Conservation (phyloP, 23 red algal genomes). For the Porphyridium purpureum region DNA sequence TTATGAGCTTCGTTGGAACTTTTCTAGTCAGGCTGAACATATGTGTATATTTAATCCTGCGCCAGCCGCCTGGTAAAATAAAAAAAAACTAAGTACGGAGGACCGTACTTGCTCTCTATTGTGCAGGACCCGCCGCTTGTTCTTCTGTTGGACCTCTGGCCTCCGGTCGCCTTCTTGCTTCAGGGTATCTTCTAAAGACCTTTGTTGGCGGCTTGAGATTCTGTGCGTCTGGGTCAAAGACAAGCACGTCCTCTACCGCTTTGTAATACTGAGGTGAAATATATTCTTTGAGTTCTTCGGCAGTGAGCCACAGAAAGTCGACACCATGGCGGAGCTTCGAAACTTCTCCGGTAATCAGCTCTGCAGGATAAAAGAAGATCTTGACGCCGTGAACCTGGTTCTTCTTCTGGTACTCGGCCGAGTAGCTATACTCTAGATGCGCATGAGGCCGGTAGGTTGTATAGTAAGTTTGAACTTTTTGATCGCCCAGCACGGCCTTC, state of each 20-base stretch:
- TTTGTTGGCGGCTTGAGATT: too few species aligned
- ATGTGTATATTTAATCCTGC: too few species aligned
- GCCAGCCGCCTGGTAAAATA: too few species aligned
- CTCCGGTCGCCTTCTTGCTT: too few species aligned
- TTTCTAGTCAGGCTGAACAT: too few species aligned
- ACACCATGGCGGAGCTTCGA: conserved; percentile 1
- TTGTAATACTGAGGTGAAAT: conserved; percentile 6
- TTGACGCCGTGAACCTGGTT: conserved; percentile 68
- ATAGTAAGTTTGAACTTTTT: conserved; percentile 12
- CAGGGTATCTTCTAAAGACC: too few species aligned
- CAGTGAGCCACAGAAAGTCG: conserved; percentile 14
- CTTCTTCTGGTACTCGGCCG: conserved; percentile 29
- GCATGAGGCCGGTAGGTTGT: conserved; percentile 22
- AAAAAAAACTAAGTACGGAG: too few species aligned
- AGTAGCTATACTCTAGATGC: conserved; percentile 71
- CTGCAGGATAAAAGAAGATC: conserved; percentile 65
- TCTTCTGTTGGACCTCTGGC: too few species aligned
- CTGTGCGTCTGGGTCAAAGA: too few species aligned
- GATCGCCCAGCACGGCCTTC: conserved; percentile 15
- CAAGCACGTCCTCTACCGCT: background rate
- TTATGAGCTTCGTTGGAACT: too few species aligned
- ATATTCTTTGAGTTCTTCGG: conserved; percentile 4
- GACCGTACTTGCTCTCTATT: too few species aligned
- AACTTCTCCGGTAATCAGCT: conserved; percentile 7
- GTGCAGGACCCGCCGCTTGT: too few species aligned